A percentile compares a stretch with the other conserved stretches of the same genome.
Conservation (phyloP, 371 early-diverging fungal genomes). For the Mucor saturninus region DNA sequence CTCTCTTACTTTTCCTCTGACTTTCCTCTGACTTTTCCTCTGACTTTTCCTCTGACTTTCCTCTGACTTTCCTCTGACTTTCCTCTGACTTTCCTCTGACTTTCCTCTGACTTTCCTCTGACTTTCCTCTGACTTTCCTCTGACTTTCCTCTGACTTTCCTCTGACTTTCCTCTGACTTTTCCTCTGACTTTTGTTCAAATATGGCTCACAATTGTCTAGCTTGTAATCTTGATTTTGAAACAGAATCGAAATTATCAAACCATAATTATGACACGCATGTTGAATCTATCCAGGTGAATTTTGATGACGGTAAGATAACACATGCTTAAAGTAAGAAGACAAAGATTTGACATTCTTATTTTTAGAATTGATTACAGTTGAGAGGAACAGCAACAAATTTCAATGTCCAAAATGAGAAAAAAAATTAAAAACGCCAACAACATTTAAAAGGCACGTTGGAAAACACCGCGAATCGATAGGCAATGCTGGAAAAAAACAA, state of each 20-base stretch:
- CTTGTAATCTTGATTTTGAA: slow-evolving; percentile 12
- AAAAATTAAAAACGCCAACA: slow-evolving; percentile 12
- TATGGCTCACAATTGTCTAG: slow-evolving; percentile 13
- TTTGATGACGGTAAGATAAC: slow-evolving; percentile 19
- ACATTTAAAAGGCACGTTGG: slow-evolving; percentile 19
- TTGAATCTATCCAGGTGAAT: slow-evolving; percentile 9
- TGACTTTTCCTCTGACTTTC: too few species aligned
- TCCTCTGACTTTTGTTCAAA: slow-evolving; percentile 3
- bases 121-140: not conserved
- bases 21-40: too few species aligned
- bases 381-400: slow-evolving; percentile 4
- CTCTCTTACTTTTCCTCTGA: too few species aligned
- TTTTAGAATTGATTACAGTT: not conserved
- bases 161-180: slow-evolving; percentile 16
- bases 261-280: slow-evolving; percentile 19
- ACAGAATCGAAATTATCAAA: slow-evolving; percentile 5
- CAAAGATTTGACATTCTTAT: slow-evolving; percentile 4
- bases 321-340: slow-evolving; percentile 18
- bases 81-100: too few species aligned
- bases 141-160: not conserved
- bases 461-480: slow-evolving; percentile 12
- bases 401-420: slow-evolving; percentile 19
- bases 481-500: slow-evolving; percentile 21
- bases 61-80: too few species aligned
- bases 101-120: not conserved